phyloP scores from a whole-genome alignment of 2,329 filamentous ascomycete species.

The Monosporascus sp. region DNA sequence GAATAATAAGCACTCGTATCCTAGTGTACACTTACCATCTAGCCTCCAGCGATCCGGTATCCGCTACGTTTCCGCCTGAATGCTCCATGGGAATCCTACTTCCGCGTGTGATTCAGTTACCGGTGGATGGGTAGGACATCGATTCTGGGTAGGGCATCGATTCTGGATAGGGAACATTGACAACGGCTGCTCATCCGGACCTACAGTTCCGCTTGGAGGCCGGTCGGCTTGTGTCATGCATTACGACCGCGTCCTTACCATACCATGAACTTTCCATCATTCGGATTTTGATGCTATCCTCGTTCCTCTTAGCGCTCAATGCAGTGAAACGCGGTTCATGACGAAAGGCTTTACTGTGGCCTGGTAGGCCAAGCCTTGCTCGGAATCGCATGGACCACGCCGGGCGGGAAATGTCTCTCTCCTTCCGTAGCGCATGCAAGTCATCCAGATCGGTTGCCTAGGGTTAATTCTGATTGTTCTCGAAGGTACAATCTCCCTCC shows the following conservation, averaged over 20 bases:
- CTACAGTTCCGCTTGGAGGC: too few relatives aligned
- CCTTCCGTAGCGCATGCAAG: constrained; percentile 43
- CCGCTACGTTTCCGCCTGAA: too few relatives aligned
- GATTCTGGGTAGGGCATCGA: too few relatives aligned
- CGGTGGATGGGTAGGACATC: too few relatives aligned
- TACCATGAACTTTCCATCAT: constrained; percentile 60
- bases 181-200: too few relatives aligned
- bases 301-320: constrained; percentile 61
- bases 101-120: too few relatives aligned
- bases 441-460: constrained; percentile 66
- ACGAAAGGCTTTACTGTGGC: constrained; percentile 61
- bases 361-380: constrained; percentile 67
- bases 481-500: constrained; percentile 41
- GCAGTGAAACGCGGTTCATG: constrained; percentile 51
- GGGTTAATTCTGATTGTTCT: constrained; percentile 69
- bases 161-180: too few relatives aligned
- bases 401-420: constrained; percentile 57
- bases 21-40: too few relatives aligned
- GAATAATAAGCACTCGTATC: too few relatives aligned
- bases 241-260: constrained; percentile 29
- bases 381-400: constrained; percentile 65
- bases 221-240: not conserved
- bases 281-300: constrained; percentile 54
- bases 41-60: too few relatives aligned
- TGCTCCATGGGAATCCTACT: too few relatives aligned